Evolutionary conservation across 768 basidiomycete genomes (phyloP).

Genomic region (Mycena polygramma): DNA sequence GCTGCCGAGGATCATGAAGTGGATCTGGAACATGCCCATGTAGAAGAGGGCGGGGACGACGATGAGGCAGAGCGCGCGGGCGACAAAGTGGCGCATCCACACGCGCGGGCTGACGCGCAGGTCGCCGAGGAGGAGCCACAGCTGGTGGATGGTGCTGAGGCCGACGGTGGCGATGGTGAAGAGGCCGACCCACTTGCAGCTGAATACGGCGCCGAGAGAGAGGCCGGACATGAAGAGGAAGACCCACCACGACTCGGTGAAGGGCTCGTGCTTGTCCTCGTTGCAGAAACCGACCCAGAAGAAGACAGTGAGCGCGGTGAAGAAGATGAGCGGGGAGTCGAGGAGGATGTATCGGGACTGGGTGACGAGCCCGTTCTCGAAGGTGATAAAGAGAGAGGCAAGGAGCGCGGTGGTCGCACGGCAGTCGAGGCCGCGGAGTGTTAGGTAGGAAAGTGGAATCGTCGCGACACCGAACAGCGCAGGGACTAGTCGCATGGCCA

Average conservation of each 20-base stretch:
- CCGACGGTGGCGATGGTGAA: constrained; percentile 98
- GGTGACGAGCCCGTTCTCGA: constrained; percentile 96
- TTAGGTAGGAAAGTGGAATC: constrained; percentile 92
- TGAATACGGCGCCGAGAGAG: constrained; percentile 91
- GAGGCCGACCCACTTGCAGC: constrained; percentile 98
- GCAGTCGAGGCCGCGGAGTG: constrained; percentile 92
- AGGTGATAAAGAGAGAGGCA: constrained; percentile 91
- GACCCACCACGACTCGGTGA: constrained; percentile 91
- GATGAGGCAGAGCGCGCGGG: constrained; percentile 92
- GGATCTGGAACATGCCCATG: constrained; percentile 97
- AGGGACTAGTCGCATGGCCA: constrained; percentile 97
- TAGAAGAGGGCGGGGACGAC: constrained; percentile 88
- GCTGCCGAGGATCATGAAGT: constrained; percentile 89
- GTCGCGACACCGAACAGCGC: constrained; percentile 90
- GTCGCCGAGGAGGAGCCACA: constrained; percentile 94
- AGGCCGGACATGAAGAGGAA: constrained; percentile 92
- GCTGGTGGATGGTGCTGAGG: constrained; percentile 82
- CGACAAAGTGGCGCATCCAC: constrained; percentile 88
- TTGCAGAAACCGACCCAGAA: constrained; percentile 93
- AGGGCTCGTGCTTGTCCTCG: constrained; percentile 88
- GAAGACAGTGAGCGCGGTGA: constrained; percentile 91
- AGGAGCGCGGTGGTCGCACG: constrained; percentile 93
- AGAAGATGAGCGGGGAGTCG: constrained; percentile 98
- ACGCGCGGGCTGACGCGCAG: constrained; percentile 78
- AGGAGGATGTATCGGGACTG: constrained; percentile 98